Evolutionary conservation across 2,329 filamentous ascomycete species (phyloP).

Genomic region (Phialemonium atrogriseum): DNA sequence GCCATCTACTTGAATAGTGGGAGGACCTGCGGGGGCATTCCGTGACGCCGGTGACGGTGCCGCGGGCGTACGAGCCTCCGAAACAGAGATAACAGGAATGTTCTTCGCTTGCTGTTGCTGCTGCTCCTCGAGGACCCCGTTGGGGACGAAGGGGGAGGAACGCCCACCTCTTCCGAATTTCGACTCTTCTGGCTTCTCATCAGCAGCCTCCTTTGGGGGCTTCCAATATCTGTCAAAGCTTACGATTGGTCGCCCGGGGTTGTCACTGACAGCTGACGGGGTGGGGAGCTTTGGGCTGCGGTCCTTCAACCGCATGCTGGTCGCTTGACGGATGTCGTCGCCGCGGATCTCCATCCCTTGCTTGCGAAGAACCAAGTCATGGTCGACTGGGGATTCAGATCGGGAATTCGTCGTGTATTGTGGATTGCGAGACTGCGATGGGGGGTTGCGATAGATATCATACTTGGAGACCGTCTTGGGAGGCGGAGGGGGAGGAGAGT

Average conservation of each 20-base stretch:
- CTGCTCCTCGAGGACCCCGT: slow-evolving; percentile 17
- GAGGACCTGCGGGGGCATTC: slow-evolving; percentile 26
- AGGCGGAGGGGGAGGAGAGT: slow-evolving; percentile 26
- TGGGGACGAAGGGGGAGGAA: slow-evolving; percentile 13
- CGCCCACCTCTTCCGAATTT: slow-evolving; percentile 19
- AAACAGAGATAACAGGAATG: slow-evolving; percentile 47
- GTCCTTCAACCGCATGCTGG: slow-evolving; percentile 80
- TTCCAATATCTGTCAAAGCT: slow-evolving; percentile 88
- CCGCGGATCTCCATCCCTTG: slow-evolving; percentile 76
- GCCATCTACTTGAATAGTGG: slow-evolving; percentile 36
- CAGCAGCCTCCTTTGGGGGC: slow-evolving; percentile 60
- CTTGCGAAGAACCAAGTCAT: slow-evolving; percentile 50
- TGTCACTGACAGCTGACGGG: slow-evolving; percentile 85
- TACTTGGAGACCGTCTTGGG: slow-evolving; percentile 33
- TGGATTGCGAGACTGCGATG: slow-evolving; percentile 73
- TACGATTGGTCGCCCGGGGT: slow-evolving; percentile 86
- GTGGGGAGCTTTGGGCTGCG: slow-evolving; percentile 81
- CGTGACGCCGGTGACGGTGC: slow-evolving; percentile 23
- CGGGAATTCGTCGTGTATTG: slow-evolving; percentile 64
- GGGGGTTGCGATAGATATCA: slow-evolving; percentile 76
- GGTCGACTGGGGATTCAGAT: slow-evolving; percentile 21
- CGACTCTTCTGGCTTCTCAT: slow-evolving; percentile 54
- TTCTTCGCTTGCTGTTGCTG: slow-evolving; percentile 22
- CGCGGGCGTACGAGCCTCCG: slow-evolving; percentile 33
- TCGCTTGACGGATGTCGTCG: slow-evolving; percentile 84